Evolutionary conservation across 2,329 filamentous ascomycete species (phyloP), one percentile per base, ranked within the genome.

Genomic region (Daldinia sp.): DNA sequence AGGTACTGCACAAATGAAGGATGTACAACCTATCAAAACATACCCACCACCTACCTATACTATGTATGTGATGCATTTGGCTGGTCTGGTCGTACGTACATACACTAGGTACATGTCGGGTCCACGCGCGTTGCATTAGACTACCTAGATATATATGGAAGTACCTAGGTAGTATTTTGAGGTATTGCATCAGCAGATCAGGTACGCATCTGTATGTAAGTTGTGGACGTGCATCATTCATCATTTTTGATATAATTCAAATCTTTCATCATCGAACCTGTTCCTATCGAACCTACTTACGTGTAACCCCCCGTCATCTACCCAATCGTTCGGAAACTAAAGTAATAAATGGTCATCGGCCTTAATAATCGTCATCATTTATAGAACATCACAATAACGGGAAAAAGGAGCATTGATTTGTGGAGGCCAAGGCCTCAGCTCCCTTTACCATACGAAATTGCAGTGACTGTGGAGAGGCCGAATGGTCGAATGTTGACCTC

Each of bases 401-500:
- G 47, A 43, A 57, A 58, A 39, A 32, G 34, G 50, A 45, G 37
- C 1, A 27, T 30, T 17, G 9, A 17, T 15, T 51, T 37, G 34
- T 59, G 34, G 32, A 49, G 32, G 23, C 32, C 32, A 21, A 57
- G 32, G 41, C 30, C 10, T 37, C 37, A 34, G 49, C 32, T 39
- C 6, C 23, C 15, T 21, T 15, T 41, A 52, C 51, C 25, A 56
- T 17, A 49, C 39, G 47, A 57, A 50, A 64, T 61, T 53, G 15
- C 41, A 41, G 32, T 19, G 15, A n/a, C 13, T 25, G 61, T 54
- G 57, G 58, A 47, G 13, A 58, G 29, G 41, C 35, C 25, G 6
- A 47, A 50, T 37, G 11, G 32, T 61, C 52, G 45, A 55, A 61
- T 49, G 53, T 47, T 57, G n/a, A 35, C 55, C 29, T 39, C 7